phyloP scores from a whole-genome alignment of 1,139 yeast species.

The Suhomyces bolitotheri region DNA sequence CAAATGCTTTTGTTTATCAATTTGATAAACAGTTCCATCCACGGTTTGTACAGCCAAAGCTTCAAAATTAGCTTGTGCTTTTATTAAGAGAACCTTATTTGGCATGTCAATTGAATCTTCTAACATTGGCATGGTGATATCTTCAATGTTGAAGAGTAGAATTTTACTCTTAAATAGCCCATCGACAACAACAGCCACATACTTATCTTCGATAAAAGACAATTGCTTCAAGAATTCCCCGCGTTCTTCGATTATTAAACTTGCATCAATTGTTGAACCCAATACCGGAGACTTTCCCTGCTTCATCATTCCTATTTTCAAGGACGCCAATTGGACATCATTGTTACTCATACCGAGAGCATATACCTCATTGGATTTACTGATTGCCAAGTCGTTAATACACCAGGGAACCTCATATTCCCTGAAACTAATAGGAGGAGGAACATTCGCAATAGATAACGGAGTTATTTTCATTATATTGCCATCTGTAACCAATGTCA shows the following conservation, averaged over 20 bases:
- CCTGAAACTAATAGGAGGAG: slow-evolving; percentile 88
- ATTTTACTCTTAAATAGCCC: slow-evolving; percentile 48
- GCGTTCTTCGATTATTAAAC: slow-evolving; percentile 29
- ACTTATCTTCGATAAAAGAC: slow-evolving; percentile 52
- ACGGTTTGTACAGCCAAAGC: slow-evolving; percentile 59
- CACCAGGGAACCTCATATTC: slow-evolving; percentile 51
- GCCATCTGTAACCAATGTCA: slow-evolving; percentile 83
- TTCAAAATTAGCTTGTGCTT: slow-evolving; percentile 55
- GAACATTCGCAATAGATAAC: slow-evolving; percentile 79
- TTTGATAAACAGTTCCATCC: slow-evolving; percentile 57
- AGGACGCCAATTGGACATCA: slow-evolving; percentile 25
- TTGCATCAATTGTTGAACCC: slow-evolving; percentile 33
- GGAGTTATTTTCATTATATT: slow-evolving; percentile 75
- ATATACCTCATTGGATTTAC: slow-evolving; percentile 55
- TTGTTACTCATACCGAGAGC: slow-evolving; percentile 55
- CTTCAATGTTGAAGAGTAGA: slow-evolving; percentile 47
- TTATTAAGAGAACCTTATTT: slow-evolving; percentile 55
- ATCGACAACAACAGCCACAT: slow-evolving; percentile 61
- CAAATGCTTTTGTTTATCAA: slow-evolving; percentile 31
- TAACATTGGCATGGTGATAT: slow-evolving; percentile 40
- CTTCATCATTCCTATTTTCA: slow-evolving; percentile 32
- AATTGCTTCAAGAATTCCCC: slow-evolving; percentile 62
- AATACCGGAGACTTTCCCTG: slow-evolving; percentile 51
- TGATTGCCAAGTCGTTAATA: slow-evolving; percentile 65
- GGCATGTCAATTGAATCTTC: slow-evolving; percentile 44